Conservation (phyloP, 2,329 filamentous ascomycete genomes). For the Monilinia polystroma region DNA sequence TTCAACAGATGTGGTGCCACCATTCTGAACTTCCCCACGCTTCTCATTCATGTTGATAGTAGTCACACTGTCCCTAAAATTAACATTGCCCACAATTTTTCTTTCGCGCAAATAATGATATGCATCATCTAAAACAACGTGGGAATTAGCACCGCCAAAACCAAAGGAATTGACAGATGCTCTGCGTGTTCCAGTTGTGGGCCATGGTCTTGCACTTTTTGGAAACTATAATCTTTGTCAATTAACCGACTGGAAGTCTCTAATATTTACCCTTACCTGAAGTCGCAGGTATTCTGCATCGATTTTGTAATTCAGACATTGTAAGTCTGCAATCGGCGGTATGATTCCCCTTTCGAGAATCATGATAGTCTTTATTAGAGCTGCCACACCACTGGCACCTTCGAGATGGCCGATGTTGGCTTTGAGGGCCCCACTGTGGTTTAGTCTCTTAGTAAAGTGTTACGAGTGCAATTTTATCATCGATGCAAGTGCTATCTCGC, state of each 20-base stretch:
- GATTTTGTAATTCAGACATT: neutral
- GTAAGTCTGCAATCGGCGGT: neutral
- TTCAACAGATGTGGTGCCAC: no score
- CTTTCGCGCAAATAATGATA: conserved; percentile 1
- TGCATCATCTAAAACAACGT: conserved; percentile 25
- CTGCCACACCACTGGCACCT: conserved; percentile 28
- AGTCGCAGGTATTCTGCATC: neutral
- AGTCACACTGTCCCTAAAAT: neutral
- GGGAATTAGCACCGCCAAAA: conserved; percentile 25
- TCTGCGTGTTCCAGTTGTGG: conserved; percentile 20
- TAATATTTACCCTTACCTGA: conserved; percentile 12
- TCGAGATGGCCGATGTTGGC: conserved; percentile 34
- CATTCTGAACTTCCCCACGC: no score
- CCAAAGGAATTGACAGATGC: conserved; percentile 27
- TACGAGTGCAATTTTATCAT: no score
- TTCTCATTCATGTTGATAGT: neutral
- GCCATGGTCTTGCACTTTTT: conserved; percentile 8
- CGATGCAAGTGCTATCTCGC: no score
- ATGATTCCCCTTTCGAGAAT: conserved; percentile 40
- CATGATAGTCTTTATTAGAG: conserved; percentile 27
- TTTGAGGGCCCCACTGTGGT: conserved; percentile 17
- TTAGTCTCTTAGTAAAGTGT: no score
- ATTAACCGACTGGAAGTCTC: neutral
- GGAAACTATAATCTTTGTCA: neutral
- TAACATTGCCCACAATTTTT: neutral